Base-by-base conservation (phyloP, 2,329 filamentous ascomycete species). In the Onygena corvina region DNA sequence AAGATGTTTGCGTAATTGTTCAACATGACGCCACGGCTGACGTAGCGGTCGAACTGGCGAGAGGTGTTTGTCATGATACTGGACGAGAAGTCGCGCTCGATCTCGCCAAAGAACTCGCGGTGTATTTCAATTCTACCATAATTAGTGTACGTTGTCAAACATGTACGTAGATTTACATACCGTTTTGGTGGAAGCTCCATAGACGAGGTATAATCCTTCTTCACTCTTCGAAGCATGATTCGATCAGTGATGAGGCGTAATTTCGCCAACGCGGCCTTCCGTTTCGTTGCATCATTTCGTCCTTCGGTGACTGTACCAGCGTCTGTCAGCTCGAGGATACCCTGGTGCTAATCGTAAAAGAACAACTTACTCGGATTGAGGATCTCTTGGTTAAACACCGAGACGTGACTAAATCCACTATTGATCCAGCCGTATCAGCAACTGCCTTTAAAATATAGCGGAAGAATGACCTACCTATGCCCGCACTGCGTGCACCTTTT, bases 1-100 rank as follows among this genome's bases (percentile, higher is more conserved):
- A 98, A 98, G 56, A 98, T 96, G 64, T 98, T 98, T 70, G 92
- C 92, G 58, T 96, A 96, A 63, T 95, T 94, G 73, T 96, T 88
- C 53, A 98, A 76, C 67, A 98, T 80, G 16, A 96, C 90, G 70
- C 88, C 89, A 55, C 88, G 86, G 14, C 87, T 84, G 31, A 96
- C 92, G 57, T 96, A 98, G 0, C 89, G 96, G 61, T 96, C 86
- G 57, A 96, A 98, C 59, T 88, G 82, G 53, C 92, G 83, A 51
- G 83, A 79, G 5, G 86, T 84, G 61, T 86, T 94, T 12, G 81
- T 86, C 87, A 96, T 98, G 72, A 98, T 94, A 59, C 87, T 94
- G 50, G 80, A 80, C 29, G 90, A 93, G 63, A 98, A 93, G 64
- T 98, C 92, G 47, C 89, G 88, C 67, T 98, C 92, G 36, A 90